Base-by-base conservation (phyloP, 176 grass and related monocot species). In the Phoenix roebelenii region DNA sequence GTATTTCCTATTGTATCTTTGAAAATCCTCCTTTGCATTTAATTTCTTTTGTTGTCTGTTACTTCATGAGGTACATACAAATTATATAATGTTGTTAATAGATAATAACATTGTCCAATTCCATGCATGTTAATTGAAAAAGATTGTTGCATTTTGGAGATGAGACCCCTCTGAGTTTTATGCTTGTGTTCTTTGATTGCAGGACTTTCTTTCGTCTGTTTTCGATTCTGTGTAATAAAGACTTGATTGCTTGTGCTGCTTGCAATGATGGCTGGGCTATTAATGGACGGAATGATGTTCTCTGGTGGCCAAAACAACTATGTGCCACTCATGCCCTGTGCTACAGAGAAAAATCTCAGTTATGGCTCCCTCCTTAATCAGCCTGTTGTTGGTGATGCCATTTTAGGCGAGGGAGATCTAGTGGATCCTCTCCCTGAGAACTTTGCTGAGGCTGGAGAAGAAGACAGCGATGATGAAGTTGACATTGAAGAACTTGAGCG, bases 401-500 rank as follows among this genome's bases (percentile, higher is more conserved):
- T 87, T 55, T 18, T 67, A 3, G 82, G 70, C 3, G 80, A 66
- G 10, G 71, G 77, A 24, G 82, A 83, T 75, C 64, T 86, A 15
- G 62, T 78, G 24, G 72, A 81, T 58, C 49, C 67, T 18, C 55
- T 26, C 3, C 54, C 56, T 20, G 77, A 82, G 24, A 80, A 74
- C 51, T 69, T 49, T 57, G 51, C 66, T 39, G 71, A 35, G 32
- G 71, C 59, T 16, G 59, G 23, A 4, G 81, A 17, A 18, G 79
- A 76, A 57, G 66, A 75, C 12, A 58, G 52, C 0, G 89, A 85
- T 16, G 89, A 90, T 51, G 68, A 83, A 20, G 70, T 66, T 1
- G 85, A 85, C 79, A 82, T 95, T 54, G 90, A 95, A 58, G 90
- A 89, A 55, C 80, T 95, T 22, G 90, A 95, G 76, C 77, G 77